These are phyloP conservation scores for Fusarium fujikuroi DNA, from an alignment of 2,329 filamentous ascomycete species.

Conservation along the genomic window DNA sequence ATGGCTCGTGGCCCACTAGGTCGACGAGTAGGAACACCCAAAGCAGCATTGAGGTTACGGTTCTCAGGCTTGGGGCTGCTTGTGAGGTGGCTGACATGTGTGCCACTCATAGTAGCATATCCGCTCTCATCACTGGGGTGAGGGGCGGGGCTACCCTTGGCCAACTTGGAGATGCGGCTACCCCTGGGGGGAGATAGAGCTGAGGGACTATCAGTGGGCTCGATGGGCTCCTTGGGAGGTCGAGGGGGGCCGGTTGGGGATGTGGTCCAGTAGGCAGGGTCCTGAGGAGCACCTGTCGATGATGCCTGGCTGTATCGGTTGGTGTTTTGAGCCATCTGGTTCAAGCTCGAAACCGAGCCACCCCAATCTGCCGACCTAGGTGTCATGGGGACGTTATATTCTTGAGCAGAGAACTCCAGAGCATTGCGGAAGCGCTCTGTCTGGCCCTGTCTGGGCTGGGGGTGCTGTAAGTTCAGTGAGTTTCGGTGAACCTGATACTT, in stretches of 20 bases:
- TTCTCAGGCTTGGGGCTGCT: constrained; percentile 67
- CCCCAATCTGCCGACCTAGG: constrained; percentile 71
- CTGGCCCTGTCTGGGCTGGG: constrained; percentile 78
- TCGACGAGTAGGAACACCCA: constrained; percentile 62
- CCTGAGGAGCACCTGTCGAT: constrained; percentile 46
- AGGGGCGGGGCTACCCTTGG: constrained; percentile 66
- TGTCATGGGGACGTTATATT: constrained; percentile 70
- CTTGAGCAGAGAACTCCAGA: constrained; percentile 77
- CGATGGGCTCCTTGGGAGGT: constrained; percentile 72
- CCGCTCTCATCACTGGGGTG: constrained; percentile 66
- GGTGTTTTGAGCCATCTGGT: constrained; percentile 60
- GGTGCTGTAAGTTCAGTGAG: constrained; percentile 82
- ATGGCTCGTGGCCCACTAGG: constrained; percentile 70
- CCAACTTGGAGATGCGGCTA: constrained; percentile 61
- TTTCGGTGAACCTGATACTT: constrained; percentile 87
- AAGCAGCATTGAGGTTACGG: constrained; percentile 64
- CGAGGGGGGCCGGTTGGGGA: constrained; percentile 62
- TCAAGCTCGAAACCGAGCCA: constrained; percentile 68
- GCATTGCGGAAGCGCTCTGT: constrained; percentile 79
- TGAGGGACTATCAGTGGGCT: constrained; percentile 53
- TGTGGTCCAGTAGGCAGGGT: constrained; percentile 57
- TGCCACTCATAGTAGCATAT: constrained; percentile 61
- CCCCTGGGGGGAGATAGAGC: constrained; percentile 59
- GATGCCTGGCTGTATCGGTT: constrained; percentile 62
- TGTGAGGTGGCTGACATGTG: constrained; percentile 62